phyloP scores from a whole-genome alignment of 2,329 filamentous ascomycete genomes.

The Aspergillus latus region DNA sequence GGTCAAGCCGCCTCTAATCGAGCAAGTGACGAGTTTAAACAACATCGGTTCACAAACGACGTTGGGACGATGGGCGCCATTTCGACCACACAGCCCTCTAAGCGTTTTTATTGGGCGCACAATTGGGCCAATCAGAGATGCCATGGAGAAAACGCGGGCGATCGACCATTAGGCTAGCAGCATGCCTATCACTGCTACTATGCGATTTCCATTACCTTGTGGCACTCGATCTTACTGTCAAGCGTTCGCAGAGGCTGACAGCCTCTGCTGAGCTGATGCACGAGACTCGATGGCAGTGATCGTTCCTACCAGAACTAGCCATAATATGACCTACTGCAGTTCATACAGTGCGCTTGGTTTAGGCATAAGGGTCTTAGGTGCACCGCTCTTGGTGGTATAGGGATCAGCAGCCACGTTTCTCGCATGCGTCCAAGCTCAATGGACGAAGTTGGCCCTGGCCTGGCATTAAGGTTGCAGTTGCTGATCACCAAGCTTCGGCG shows the following conservation, averaged over 20 bases:
- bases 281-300: too few relatives aligned
- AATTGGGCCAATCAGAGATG: neutral
- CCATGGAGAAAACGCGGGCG: neutral
- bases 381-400: too few relatives aligned
- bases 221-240: neutral
- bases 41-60: neutral
- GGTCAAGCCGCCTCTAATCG: neutral
- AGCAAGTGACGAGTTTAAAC: neutral
- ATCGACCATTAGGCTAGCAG: neutral
- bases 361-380: too few relatives aligned
- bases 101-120: neutral
- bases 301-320: too few relatives aligned
- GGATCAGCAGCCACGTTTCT: neutral
- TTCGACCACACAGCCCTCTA: neutral
- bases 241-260: neutral
- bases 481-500: too few relatives aligned
- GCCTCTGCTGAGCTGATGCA: too few relatives aligned
- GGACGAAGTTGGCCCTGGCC: too few relatives aligned
- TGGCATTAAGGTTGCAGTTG: too few relatives aligned
- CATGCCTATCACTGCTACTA: neutral
- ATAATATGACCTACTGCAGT: too few relatives aligned
- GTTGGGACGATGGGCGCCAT: neutral
- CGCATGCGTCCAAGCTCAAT: neutral
- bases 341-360: too few relatives aligned
- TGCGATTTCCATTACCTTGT: neutral